phyloP scores from a whole-genome alignment of 768 basidiomycete genomes.

The Russula sp. region DNA sequence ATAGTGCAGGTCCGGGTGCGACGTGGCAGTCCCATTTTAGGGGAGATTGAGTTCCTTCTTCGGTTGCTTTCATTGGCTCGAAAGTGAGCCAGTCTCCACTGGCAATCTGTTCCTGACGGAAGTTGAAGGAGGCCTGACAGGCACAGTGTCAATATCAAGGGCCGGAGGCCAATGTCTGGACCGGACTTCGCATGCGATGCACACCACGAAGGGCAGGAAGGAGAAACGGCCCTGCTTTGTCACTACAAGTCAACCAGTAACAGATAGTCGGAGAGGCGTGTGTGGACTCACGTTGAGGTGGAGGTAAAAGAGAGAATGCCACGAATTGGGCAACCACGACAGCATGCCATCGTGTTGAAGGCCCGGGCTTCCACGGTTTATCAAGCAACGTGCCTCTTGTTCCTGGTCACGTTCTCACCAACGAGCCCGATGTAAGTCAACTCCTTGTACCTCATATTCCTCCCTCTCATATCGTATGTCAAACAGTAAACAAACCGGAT shows the following conservation, averaged over 20 bases:
- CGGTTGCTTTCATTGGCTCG: too few relatives aligned
- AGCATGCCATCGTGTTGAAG: too few relatives aligned
- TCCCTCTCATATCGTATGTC: not conserved
- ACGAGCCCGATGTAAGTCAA: conserved; percentile 89
- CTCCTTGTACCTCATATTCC: not conserved
- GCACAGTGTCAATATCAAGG: too few relatives aligned
- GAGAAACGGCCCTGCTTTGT: conserved; percentile 98
- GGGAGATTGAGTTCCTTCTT: too few relatives aligned
- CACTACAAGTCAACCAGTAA: conserved; percentile 46
- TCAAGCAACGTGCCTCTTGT: conserved; percentile 62
- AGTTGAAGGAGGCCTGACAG: too few relatives aligned
- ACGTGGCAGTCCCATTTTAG: too few relatives aligned
- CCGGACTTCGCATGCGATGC: too few relatives aligned
- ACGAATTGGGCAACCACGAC: conserved; percentile 88
- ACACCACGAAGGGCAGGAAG: too few relatives aligned
- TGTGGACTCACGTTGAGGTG: conserved; percentile 76
- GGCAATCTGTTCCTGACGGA: too few relatives aligned
- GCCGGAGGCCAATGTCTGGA: too few relatives aligned
- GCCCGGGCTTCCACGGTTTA: conserved; percentile 82
- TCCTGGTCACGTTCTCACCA: conserved; percentile 89
- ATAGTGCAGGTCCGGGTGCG: too few relatives aligned
- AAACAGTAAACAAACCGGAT: conserved; percentile 57
- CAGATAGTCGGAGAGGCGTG: not conserved
- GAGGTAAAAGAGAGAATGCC: conserved; percentile 94
- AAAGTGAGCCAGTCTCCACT: too few relatives aligned